Evolutionary conservation across 2,329 filamentous ascomycete species (phyloP), one percentile per base, ranked within the genome.

Genomic region (Huntiella bhutanensis): DNA sequence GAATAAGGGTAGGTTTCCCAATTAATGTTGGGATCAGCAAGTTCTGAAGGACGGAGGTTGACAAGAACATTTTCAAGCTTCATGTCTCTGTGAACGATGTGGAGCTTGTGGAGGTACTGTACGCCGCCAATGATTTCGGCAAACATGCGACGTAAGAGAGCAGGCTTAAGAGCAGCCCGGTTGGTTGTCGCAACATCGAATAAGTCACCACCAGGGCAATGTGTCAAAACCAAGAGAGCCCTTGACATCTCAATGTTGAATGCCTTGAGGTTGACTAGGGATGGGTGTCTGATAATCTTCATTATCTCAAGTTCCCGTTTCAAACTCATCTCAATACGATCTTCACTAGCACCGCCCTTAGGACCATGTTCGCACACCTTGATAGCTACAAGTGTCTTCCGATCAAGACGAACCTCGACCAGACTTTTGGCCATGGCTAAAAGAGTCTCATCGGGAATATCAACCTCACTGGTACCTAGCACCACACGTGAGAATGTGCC

Each of bases 1-100:
- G 88, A 82, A 56, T 85, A 74, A 7, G 85, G 82, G 55, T 93
- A 84, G 0, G 69, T 76, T 40, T 71, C 66, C 70, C 85, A 93
- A 55, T 88, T 72, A 33, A 71, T 65, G 4, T 70, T 66, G 55
- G 66, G 51, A 55, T 74, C 69, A n/a, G 76, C 65, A 36, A 92
- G 72, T 56, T 82, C 74, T 22, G 72, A 58, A 4, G 74, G 66
- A 0, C 81, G 75, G 41, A 94, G 69, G 58, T 94, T 96, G 55
- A 96, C 81, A 28, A 98, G 77, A 37, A 95, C 84, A 60, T 96
- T 85, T 68, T 98, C 91, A 49, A 98, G 77, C 64, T 98, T 98
- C 62, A 98, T 92, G 61, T 98, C 91, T 50, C 91, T 77, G 59
- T 98, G 91, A 46, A 96, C 88, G 58, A 98, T 94, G 54, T 75